These are phyloP conservation scores for Penicillium bialowiezense DNA, from an alignment of 495 filamentous ascomycete species.

Conservation along the genomic window DNA sequence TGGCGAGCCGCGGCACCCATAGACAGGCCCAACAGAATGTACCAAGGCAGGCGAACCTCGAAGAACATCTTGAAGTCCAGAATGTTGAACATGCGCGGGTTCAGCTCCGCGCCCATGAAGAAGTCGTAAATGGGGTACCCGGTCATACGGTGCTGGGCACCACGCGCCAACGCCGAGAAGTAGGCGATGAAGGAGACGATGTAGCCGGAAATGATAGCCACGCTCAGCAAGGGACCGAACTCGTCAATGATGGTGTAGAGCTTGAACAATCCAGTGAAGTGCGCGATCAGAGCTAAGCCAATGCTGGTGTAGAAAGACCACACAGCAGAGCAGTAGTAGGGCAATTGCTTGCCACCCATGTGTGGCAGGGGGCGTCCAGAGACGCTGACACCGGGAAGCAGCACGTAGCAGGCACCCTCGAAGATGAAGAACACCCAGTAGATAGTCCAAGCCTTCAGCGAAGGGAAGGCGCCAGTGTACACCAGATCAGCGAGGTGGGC, in stretches of 20 bases:
- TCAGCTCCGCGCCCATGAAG: slow-evolving; percentile 98
- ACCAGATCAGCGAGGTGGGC: slow-evolving; percentile 64
- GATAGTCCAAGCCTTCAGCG: slow-evolving; percentile 75
- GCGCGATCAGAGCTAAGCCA: slow-evolving; percentile 59
- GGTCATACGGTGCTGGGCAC: slow-evolving; percentile 86
- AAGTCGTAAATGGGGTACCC: slow-evolving; percentile 92
- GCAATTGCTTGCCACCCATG: slow-evolving; percentile 75
- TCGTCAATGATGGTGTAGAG: slow-evolving; percentile 94
- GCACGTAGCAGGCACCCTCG: slow-evolving; percentile 76
- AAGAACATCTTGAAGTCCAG: slow-evolving; percentile 99
- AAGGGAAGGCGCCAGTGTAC: slow-evolving; percentile 79
- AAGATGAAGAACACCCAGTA: slow-evolving; percentile 92
- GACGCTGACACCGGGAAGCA: slow-evolving; percentile 77
- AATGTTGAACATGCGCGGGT: slow-evolving; percentile 89
- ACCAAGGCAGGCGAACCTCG: slow-evolving; percentile 97
- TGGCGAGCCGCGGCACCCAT: slow-evolving; percentile 78
- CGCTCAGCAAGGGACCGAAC: slow-evolving; percentile 86
- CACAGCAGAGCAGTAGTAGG: slow-evolving; percentile 90
- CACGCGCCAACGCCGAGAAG: slow-evolving; percentile 74
- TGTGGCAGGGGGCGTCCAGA: slow-evolving; percentile 85
- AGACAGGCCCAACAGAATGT: slow-evolving; percentile 79
- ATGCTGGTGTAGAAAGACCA: slow-evolving; percentile 87
- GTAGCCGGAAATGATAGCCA: slow-evolving; percentile 87
- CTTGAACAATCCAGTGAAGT: slow-evolving; percentile 80
- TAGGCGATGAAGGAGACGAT: slow-evolving; percentile 79